phyloP scores from a whole-genome alignment of 805 yeast species.

The Yamadazyma sp. region DNA sequence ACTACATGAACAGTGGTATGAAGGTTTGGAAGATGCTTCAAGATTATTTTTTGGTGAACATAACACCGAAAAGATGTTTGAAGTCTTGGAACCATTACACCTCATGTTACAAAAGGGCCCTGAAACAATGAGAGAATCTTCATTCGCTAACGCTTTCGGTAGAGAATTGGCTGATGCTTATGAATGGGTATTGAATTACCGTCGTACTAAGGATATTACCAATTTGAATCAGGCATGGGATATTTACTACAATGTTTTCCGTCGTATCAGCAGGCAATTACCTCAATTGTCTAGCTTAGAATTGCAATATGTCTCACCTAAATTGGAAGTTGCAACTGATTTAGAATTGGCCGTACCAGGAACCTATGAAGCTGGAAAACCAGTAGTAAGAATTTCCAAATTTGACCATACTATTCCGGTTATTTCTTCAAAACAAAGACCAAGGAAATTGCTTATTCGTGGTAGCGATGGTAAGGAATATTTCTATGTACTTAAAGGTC shows the following conservation, averaged over 20 bases:
- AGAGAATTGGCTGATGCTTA: conserved; percentile 88
- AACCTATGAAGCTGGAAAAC: conserved; percentile 81
- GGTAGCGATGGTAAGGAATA: conserved; percentile 95
- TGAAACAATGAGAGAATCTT: conserved; percentile 86
- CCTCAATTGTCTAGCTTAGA: conserved; percentile 86
- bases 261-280: conserved; percentile 83
- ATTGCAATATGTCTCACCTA: conserved; percentile 91
- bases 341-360: conserved; percentile 92
- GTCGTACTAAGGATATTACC: conserved; percentile 79
- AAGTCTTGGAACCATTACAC: conserved; percentile 86
- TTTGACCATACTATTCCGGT: conserved; percentile 85
- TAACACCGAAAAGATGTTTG: conserved; percentile 91
- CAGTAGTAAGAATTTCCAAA: conserved; percentile 64
- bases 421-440: conserved; percentile 93
- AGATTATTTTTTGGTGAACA: conserved; percentile 90
- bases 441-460: conserved; percentile 71
- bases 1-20: conserved; percentile 99
- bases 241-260: conserved; percentile 87
- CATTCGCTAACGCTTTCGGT: conserved; percentile 92
- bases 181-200: conserved; percentile 87
- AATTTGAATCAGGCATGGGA: conserved; percentile 98
- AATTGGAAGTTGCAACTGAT: conserved; percentile 70
- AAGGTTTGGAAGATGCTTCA: conserved; percentile 95
- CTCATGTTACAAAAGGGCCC: conserved; percentile 82
- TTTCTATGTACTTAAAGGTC: conserved; percentile 83